These are phyloP conservation scores for Gentiana macrophylla DNA, from an alignment of 257 asterid species.

Conservation along the genomic window DNA sequence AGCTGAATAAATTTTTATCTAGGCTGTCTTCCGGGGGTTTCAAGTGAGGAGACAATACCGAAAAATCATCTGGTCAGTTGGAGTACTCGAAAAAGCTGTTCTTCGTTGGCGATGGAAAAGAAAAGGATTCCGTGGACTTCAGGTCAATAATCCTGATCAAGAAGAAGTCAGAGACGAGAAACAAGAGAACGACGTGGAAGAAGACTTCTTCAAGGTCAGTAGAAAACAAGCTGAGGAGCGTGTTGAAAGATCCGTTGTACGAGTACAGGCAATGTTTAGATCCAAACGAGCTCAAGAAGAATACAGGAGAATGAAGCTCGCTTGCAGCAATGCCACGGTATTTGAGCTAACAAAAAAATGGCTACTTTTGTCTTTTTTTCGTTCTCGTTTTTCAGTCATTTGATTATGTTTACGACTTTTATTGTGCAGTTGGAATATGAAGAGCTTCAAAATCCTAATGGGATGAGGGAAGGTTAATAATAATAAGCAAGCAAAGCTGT, in stretches of 20 bases:
- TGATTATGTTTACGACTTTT: neutral
- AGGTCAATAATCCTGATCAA: conserved; percentile 30
- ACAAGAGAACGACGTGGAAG: conserved; percentile 49
- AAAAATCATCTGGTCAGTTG: conserved; percentile 82
- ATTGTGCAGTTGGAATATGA: conserved; percentile 42
- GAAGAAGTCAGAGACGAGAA: conserved; percentile 21
- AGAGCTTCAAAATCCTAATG: conserved; percentile 9
- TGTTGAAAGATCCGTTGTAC: conserved; percentile 81
- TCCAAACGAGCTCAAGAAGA: conserved; percentile 88
- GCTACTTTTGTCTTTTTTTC: too few relatives aligned
- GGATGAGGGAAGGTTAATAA: conserved; percentile 1
- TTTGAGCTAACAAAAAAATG: neutral
- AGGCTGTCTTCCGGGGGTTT: conserved; percentile 79
- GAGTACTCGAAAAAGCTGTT: conserved; percentile 83
- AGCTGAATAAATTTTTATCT: neutral
- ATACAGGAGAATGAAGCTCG: conserved; percentile 82
- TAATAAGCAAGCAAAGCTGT: too few relatives aligned
- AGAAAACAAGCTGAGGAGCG: conserved; percentile 99
- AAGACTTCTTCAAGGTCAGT: conserved; percentile 84
- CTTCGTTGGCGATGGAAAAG: conserved; percentile 92
- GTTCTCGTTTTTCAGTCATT: too few relatives aligned
- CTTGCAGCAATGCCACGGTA: conserved; percentile 51
- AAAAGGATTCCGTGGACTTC: conserved; percentile 90
- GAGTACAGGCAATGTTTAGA: conserved; percentile 94
- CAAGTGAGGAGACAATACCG: conserved; percentile 76